These are phyloP conservation scores for Dryas alaskensis DNA, from an alignment of 306 rosid species.

Conservation along the genomic window DNA sequence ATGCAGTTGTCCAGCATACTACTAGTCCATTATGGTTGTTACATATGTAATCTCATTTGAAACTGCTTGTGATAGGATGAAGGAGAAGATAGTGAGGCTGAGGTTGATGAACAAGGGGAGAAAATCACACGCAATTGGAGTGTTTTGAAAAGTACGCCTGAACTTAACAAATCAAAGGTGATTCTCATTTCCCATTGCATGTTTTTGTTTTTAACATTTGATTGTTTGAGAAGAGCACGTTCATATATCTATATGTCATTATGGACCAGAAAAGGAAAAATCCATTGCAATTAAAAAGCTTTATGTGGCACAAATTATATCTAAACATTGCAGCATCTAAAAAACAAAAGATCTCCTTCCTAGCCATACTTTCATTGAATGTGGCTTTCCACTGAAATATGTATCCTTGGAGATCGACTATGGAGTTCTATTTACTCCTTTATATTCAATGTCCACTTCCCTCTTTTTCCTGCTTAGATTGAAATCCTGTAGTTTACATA, in stretches of 20 bases:
- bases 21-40: conserved; percentile 21
- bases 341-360: not conserved
- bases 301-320: not conserved
- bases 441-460: too few species aligned
- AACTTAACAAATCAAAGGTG: conserved; percentile 78
- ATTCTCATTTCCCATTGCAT: conserved; percentile 3
- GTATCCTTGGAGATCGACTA: too few species aligned
- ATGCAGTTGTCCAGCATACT: conserved; percentile 1
- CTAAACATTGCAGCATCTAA: not conserved
- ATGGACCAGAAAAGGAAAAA: not conserved
- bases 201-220: not conserved
- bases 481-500: too few species aligned
- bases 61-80: conserved; percentile 51
- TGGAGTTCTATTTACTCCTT: too few species aligned
- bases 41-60: conserved; percentile 12
- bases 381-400: too few species aligned
- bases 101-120: conserved; percentile 51
- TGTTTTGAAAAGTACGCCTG: conserved; percentile 73
- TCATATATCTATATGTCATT: not conserved
- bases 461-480: too few species aligned
- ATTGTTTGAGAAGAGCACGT: not conserved
- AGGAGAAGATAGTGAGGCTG: conserved; percentile 72
- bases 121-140: conserved; percentile 88
- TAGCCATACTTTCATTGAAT: too few species aligned
- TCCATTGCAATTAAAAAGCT: not conserved